Base-by-base conservation (phyloP, 73 alveolate genomes). In the Urostyla sp. region DNA sequence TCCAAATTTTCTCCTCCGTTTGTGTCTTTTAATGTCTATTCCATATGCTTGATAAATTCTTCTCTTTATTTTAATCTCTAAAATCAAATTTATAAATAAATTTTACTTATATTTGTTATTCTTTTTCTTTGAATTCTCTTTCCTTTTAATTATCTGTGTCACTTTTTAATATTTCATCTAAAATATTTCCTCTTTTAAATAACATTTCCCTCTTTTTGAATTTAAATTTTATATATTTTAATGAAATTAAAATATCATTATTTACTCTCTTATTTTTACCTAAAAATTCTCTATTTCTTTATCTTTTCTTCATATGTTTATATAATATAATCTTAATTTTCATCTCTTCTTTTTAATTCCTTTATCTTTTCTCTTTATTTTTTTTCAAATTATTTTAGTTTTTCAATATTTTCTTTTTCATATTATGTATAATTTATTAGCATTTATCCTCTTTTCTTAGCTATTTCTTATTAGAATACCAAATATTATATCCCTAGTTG, bases 241-340 rank as follows among this genome's bases (percentile, higher is more conserved):
- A 15, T 11, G 34, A 13, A 10, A 8, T 10, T 18, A 8, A 10
- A 28, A 10, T 56, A 7, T 56, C 56, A 56, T 24, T 24, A 15
- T 56, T 56, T 15, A 15, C 23, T 50, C 61, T 50, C n/a, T 50
- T 50, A 50, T 56, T 24, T 24, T 69, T 69, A 46, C 83, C 34
- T 48, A 3, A 36, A 4, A 18, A 28, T 26, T 49, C 83, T 69
- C 5, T 37, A 35, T 49, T 69, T 69, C 72, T 69, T 69, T 1
- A 69, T 24, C 54, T 49, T 69, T 30, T 69, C 83, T 36, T 69
- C 83, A 69, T 69, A 49, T 10, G 49, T 45, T 18, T 45, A 46
- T 20, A 48, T 49, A 67, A 69, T 48, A 69, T 69, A 69, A 24
- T 69, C 83, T 48, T 55, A 54, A 49, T 69, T 67, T 37, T 69